Base-by-base conservation (phyloP, 73 alveolate species). In the Breviolum minutum region DNA sequence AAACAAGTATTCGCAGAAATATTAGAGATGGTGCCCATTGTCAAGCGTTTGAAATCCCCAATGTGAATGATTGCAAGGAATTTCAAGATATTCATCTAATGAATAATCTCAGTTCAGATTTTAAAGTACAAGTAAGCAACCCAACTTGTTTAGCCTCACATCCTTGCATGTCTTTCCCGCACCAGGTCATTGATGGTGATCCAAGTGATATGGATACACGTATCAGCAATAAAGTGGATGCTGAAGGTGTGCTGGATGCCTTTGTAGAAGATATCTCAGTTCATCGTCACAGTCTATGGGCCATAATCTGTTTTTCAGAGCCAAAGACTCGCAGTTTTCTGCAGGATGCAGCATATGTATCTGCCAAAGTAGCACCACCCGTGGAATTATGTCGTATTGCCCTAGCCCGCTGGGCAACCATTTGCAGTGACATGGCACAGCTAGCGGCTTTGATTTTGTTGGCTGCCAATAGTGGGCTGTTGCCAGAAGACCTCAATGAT, bases 211-310 rank as follows among this genome's bases (percentile, higher is more conserved):
- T 27, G 79, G 61, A 16, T 54, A n/a, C 95, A 30, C 27, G 95
- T 69, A 88, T 88, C 85, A 64, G 60, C 66, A 88, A 32, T 63
- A 73, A 66, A 60, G 48, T 74, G n/a, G 95, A 88, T 30, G 95
- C 95, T 13, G 95, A 68, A 14, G 95, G 95, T 16, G 95, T 87
- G 82, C 63, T 64, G 22, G 95, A 88, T 26, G 95, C 95, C 70
- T 88, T 88, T 48, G 26, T 66, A 11, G 95, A 73, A 3, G 95
- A 64, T 12, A 62, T 63, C 54, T 27, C 95, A 17, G 60, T 68
- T 64, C 77, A 88, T 30, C 84, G 69, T 54, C 82, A 70, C 54
- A 88, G 95, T 30, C 63, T 88, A 20, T 88, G 84, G 85, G 71
- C 70, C 30, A 29, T 88, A 68, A 14, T 88, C 85, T 66, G 24